Base-by-base conservation (phyloP, 805 yeast species). In the Candida xiaguanensis region DNA sequence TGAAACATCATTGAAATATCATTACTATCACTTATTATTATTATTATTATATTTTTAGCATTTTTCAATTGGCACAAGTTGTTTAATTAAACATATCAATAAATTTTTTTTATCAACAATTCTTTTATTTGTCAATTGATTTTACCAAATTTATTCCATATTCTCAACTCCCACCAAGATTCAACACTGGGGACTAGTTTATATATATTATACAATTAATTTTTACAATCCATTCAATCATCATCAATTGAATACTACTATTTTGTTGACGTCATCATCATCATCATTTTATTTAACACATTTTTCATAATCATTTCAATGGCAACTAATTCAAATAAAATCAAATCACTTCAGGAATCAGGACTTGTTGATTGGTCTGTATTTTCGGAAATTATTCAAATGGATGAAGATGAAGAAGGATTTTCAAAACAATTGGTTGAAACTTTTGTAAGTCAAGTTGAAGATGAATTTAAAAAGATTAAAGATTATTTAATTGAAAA, bases 401-500 rank as follows among this genome's bases (percentile, higher is more conserved):
- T 93, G 97, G 99, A 93, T 61, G 96, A 91, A 55, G 98, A 91
- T 53, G 95, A 85, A 55, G 93, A 90, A 43, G 96, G 88, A 6
- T 93, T 93, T 67, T 82, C 91, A 24, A 70, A 78, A 51, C 74
- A 84, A 26, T 70, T 93, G 41, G 82, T 91, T 39, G 77, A 77
- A 44, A 89, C 95, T 23, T 91, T 86, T 59, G 86, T 84, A 42
- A 95, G 87, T 41, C 99, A 93, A 63, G 96, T 95, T 5, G 71
- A 73, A 43, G 82, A 80, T 14, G 91, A 95, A 0, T 85, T 90
- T 52, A 66, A 62, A 27, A 78, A 85, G 46, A 85, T 93, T 57
- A 82, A 81, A 41, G 63, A 63, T 6, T 74, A 77, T n/a, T 55
- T 85, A 24, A 49, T 62, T 22, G 49, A 63, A 1, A 68, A 67